Conservation (phyloP, 2,329 filamentous ascomycete species). For the Penicillium expansum region DNA sequence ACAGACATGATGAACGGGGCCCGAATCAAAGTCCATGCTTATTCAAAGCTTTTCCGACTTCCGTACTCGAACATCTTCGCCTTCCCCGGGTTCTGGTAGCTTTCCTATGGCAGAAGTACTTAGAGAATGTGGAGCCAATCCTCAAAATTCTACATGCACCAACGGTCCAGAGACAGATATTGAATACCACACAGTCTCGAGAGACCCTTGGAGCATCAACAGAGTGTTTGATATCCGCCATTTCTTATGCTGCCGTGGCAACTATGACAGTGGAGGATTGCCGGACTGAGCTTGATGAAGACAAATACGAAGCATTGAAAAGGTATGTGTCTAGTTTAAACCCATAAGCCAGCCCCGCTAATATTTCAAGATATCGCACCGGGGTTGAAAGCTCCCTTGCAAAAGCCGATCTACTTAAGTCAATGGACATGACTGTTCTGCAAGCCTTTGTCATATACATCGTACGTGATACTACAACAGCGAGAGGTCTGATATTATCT, state of each 20-base stretch:
- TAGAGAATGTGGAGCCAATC: conserved; percentile 50
- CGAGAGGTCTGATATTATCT: neutral
- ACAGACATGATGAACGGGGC: too few relatives aligned
- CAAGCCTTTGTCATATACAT: conserved; percentile 24
- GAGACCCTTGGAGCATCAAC: neutral
- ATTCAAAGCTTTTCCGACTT: neutral
- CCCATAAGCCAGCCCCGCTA: neutral
- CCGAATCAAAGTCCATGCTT: neutral
- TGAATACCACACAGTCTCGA: conserved; percentile 28
- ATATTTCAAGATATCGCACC: conserved; percentile 15
- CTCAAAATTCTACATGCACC: conserved; percentile 57
- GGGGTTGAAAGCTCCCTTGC: conserved; percentile 12
- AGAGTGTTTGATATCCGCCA: conserved; percentile 18
- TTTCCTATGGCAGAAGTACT: conserved; percentile 22
- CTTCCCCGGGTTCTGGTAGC: conserved; percentile 6
- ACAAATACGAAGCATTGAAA: conserved; percentile 7
- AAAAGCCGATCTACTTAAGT: conserved; percentile 10
- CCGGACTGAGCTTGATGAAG: conserved; percentile 10
- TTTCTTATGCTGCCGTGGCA: conserved; percentile 19
- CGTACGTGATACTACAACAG: conserved; percentile 7
- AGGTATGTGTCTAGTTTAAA: conserved; percentile 5
- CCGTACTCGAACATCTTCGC: neutral
- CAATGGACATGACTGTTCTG: conserved; percentile 15
- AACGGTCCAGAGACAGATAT: conserved; percentile 47
- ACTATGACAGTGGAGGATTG: neutral